Evolutionary conservation across 495 filamentous ascomycete genomes (phyloP).

Genomic region (Lentithecium fluviatile): DNA sequence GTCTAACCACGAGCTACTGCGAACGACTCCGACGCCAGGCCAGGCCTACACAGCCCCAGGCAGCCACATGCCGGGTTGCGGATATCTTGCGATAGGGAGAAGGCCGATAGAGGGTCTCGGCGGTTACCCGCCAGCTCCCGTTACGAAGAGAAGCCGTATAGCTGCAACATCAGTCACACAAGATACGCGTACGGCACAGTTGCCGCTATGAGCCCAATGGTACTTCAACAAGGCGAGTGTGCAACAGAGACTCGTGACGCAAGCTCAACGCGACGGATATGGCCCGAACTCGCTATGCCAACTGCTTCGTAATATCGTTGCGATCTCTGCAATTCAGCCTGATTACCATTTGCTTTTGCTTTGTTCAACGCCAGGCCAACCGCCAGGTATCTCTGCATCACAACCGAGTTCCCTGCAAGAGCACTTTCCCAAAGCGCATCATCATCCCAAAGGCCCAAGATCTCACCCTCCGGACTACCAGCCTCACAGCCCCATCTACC

Average conservation of each 20-base stretch:
- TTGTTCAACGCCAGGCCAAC: slow-evolving; percentile 2
- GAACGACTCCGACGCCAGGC: not conserved
- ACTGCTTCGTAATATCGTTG: too few relatives aligned
- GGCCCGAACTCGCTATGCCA: too few relatives aligned
- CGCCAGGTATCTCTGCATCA: slow-evolving; percentile 1
- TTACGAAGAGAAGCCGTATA: not conserved
- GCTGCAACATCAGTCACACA: not conserved
- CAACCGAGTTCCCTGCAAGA: not conserved
- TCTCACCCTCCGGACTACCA: not conserved
- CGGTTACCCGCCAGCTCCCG: not conserved
- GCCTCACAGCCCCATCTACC: not conserved
- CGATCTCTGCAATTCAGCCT: too few relatives aligned
- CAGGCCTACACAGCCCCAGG: not conserved
- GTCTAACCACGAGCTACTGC: not conserved
- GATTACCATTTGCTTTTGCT: too few relatives aligned
- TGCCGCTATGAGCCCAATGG: not conserved
- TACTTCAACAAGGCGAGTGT: not conserved
- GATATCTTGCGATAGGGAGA: not conserved
- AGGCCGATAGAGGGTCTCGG: not conserved
- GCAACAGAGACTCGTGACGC: not conserved
- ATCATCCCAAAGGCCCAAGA: slow-evolving; percentile 6
- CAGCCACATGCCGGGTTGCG: not conserved
- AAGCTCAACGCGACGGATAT: not conserved
- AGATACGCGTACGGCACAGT: slow-evolving; percentile 9
- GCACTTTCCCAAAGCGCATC: not conserved